Evolutionary conservation across 768 basidiomycete genomes (phyloP).

Genomic region (Tremella mesenterica): DNA sequence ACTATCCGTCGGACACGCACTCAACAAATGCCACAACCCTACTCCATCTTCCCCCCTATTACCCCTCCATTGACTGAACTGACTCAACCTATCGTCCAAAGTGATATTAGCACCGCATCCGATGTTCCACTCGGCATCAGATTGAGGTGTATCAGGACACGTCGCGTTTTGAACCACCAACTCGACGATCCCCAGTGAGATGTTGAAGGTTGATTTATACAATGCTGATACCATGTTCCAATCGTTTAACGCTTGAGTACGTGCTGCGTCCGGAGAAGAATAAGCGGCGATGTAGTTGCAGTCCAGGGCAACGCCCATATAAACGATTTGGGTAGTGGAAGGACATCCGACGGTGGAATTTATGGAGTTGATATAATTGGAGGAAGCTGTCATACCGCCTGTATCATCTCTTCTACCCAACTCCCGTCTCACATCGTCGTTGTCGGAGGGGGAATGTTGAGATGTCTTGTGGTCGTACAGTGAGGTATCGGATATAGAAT

Average conservation of each 20-base stretch:
- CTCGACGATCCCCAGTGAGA: slow-evolving; percentile 74
- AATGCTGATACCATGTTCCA: slow-evolving; percentile 55
- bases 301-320: slow-evolving; percentile 82
- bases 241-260: slow-evolving; percentile 62
- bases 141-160: slow-evolving; percentile 56
- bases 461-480: no score
- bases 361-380: slow-evolving; percentile 62
- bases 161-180: slow-evolving; percentile 60
- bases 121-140: slow-evolving; percentile 64
- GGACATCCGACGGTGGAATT: slow-evolving; percentile 66
- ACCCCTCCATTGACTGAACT: slow-evolving; percentile 77
- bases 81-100: slow-evolving; percentile 63
- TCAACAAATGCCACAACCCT: slow-evolving; percentile 85
- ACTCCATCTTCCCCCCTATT: slow-evolving; percentile 60
- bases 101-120: slow-evolving; percentile 52
- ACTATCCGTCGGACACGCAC: slow-evolving; percentile 43
- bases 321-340: slow-evolving; percentile 58
- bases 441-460: slow-evolving; percentile 2
- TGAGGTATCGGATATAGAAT: background rate
- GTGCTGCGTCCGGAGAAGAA: slow-evolving; percentile 58
- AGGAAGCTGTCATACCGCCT: slow-evolving; percentile 30
- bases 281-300: slow-evolving; percentile 66
- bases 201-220: slow-evolving; percentile 63
- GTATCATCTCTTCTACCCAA: slow-evolving; percentile 15
- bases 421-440: background rate